Base-by-base conservation (phyloP, 208 protist species). In the Trypanosoma caninum region DNA sequence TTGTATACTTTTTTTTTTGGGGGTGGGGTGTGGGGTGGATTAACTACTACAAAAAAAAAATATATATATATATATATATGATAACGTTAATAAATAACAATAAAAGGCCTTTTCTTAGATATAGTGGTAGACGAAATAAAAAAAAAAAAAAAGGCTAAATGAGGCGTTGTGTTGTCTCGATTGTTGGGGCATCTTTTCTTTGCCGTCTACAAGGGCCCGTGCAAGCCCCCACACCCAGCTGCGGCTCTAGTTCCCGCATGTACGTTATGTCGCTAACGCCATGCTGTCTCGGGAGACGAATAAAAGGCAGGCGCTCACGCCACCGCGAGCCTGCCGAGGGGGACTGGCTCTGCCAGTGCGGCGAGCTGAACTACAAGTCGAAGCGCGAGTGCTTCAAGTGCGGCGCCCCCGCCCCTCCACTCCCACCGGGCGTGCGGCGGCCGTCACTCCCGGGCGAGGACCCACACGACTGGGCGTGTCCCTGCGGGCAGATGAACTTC, bases 351-450 rank as follows among this genome's bases (percentile, higher is more conserved):
- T 95, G 89, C 66, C 84, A 89, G 73, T 95, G 89, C 61, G 89
- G 89, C 0, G 85, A 93, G 66, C 70, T 76, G 25, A 95, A 95
- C 60, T 89, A 91, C 72, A 66, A 76, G 3, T 87, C 84, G 8
- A 93, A 90, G 69, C 85, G 89, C 3, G 85, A 95, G 80, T 95
- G 89, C 67, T 95, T 84, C 69, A 95, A 95, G 73, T 95, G 89
- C 63, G 85, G 85, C 22, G 79, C 89, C 1, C 89, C 89, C 0
- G 85, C 89, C 9, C 89, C 89, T 10, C 89, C 89, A 11, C 80
- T 95, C n/a, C 89, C 89, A 0, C 89, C 85, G 14, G 89, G 89
- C 18, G 81, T 85, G 23, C 83, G 85, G 7, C 89, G 83, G 9
- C 89, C 89, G 0, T 71, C 60, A 7, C 72, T 95, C n/a, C 89